Percentiles rank a stretch among this genome's conserved stretches.
Conservation (phyloP, 2,329 filamentous ascomycete species). For the Trichoderma harzianum region DNA sequence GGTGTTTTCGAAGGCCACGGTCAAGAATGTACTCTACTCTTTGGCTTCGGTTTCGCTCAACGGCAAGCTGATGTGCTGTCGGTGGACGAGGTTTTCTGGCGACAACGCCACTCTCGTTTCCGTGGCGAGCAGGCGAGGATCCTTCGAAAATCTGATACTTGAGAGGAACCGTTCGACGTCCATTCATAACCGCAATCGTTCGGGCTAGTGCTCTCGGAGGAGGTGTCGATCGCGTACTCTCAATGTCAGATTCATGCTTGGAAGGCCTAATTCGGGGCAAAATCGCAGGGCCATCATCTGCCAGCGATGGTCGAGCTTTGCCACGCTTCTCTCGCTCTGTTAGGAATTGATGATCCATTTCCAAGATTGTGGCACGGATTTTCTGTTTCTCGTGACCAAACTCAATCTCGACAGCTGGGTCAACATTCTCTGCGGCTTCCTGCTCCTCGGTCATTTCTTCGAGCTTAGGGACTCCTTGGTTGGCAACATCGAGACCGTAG, state of each 20-base stretch:
- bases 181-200: constrained; percentile 26
- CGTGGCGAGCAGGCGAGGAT: constrained; percentile 56
- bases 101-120: constrained; percentile 52
- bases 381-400: constrained; percentile 72
- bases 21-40: constrained; percentile 80
- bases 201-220: constrained; percentile 35
- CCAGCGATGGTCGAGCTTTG: constrained; percentile 34
- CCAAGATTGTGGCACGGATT: constrained; percentile 70
- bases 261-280: constrained; percentile 61
- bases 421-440: constrained; percentile 67
- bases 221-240: constrained; percentile 44
- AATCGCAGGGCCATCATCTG: constrained; percentile 56
- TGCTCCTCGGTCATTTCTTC: constrained; percentile 63
- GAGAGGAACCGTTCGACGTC: constrained; percentile 45
- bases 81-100: constrained; percentile 67
- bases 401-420: constrained; percentile 64
- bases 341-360: constrained; percentile 68
- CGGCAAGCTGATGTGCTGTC: constrained; percentile 77
- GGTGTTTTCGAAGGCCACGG: constrained; percentile 64
- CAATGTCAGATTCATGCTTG: constrained; percentile 53
- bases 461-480: constrained; percentile 67
- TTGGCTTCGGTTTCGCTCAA: constrained; percentile 73
- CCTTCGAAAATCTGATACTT: constrained; percentile 60
- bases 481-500: constrained; percentile 61
- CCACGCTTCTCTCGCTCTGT: constrained; percentile 60